Evolutionary conservation across 495 filamentous ascomycete genomes (phyloP).

Genomic region (Schizothecium vesticola): DNA sequence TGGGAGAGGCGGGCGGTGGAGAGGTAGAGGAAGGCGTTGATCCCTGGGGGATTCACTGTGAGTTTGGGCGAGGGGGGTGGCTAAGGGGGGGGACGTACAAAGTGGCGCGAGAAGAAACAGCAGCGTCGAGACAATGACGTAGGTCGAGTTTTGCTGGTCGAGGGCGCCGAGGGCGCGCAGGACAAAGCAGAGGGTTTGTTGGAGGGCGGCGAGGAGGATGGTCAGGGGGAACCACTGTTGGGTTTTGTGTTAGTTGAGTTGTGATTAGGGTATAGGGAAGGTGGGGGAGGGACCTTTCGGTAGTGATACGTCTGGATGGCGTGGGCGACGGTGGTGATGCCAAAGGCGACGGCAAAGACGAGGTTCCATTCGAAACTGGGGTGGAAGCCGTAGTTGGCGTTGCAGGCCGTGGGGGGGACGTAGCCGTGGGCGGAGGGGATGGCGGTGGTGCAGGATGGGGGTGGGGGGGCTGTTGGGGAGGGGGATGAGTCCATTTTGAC

Average conservation of each 20-base stretch:
- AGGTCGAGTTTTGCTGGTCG: slow-evolving; percentile 17
- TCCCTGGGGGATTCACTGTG: too few relatives aligned
- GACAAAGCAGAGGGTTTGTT: slow-evolving; percentile 41
- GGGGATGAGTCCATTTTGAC: too few relatives aligned
- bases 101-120: slow-evolving; percentile 20
- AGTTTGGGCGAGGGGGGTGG: too few relatives aligned
- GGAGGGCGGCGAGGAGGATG: slow-evolving; percentile 41
- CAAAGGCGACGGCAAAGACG: slow-evolving; percentile 29
- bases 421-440: slow-evolving; percentile 28
- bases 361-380: slow-evolving; percentile 21
- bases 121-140: slow-evolving; percentile 7
- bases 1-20: slow-evolving; percentile 54
- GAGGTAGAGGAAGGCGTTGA: slow-evolving; percentile 22
- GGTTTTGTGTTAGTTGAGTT: too few relatives aligned
- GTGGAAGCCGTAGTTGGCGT: slow-evolving; percentile 30
- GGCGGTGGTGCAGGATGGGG: slow-evolving; percentile 12
- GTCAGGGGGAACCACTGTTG: slow-evolving; percentile 43
- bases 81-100: slow-evolving; percentile 16
- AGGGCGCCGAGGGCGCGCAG: slow-evolving; percentile 17
- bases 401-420: slow-evolving; percentile 28
- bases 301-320: slow-evolving; percentile 29
- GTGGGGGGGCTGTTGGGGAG: too few relatives aligned
- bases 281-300: slow-evolving; percentile 12
- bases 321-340: slow-evolving; percentile 30
- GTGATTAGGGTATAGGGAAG: background rate